phyloP scores from a whole-genome alignment of 2,329 filamentous ascomycete genomes.

The Emydomyces testavorans region DNA sequence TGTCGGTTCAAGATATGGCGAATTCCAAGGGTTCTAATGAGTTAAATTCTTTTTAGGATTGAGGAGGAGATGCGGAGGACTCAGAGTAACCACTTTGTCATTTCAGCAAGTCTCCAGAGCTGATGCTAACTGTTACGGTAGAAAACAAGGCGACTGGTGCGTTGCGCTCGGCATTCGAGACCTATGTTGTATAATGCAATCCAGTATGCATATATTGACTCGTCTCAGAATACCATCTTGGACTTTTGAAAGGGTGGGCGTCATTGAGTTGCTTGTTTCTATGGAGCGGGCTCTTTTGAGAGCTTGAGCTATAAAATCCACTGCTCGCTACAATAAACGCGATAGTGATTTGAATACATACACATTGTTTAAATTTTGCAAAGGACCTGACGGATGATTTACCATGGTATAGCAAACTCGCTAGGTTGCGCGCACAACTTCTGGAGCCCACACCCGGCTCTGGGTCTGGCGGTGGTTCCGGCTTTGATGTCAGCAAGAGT shows the following conservation, averaged over 20 bases:
- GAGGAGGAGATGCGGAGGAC: conserved; percentile 99
- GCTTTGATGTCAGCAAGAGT: conserved; percentile 86
- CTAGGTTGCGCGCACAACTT: conserved; percentile 83
- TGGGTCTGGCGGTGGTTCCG: conserved; percentile 64
- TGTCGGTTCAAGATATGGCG: not conserved
- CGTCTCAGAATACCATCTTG: conserved; percentile 81
- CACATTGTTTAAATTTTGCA: not conserved
- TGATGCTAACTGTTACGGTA: conserved; percentile 32
- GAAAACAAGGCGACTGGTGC: conserved; percentile 98
- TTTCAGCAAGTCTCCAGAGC: not conserved
- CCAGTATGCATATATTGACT: conserved; percentile 26
- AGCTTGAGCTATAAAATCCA: too few relatives aligned
- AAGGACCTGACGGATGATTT: not conserved
- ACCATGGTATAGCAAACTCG: conserved; percentile 62
- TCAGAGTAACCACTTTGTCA: conserved; percentile 58
- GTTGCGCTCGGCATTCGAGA: conserved; percentile 24
- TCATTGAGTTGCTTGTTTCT: not conserved
- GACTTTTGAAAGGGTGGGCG: conserved; percentile 80
- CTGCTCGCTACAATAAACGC: too few relatives aligned
- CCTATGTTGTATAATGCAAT: not conserved
- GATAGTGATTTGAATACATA: too few relatives aligned
- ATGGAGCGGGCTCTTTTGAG: not conserved
- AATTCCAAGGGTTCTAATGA: conserved; percentile 5
- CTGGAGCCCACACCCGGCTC: conserved; percentile 76
- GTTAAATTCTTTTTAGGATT: conserved; percentile 53